Evolutionary conservation across 164 flowering plant genomes (phyloP).

Genomic region (Platanus orientalis): DNA sequence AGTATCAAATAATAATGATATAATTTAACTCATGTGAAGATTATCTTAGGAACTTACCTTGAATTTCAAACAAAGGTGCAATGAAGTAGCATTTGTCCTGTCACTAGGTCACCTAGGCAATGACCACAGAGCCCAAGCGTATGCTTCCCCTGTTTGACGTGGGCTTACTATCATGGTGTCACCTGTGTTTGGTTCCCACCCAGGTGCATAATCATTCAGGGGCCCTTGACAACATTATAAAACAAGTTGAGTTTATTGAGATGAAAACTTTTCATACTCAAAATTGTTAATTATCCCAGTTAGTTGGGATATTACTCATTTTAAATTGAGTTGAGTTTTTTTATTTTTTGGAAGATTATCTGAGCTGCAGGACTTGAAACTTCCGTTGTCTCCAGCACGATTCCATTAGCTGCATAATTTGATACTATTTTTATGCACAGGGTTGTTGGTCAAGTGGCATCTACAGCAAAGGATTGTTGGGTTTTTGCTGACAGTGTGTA

Average conservation of each 20-base stretch:
- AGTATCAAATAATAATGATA: too few relatives aligned
- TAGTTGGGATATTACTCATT: too few relatives aligned
- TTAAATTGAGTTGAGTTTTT: too few relatives aligned
- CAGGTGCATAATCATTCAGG: background rate
- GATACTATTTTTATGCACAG: slow-evolving; percentile 30
- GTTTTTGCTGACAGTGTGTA: slow-evolving; percentile 23
- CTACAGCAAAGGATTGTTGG: slow-evolving; percentile 52
- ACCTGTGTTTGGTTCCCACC: background rate
- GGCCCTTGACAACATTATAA: too few relatives aligned
- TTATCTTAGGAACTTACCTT: too few relatives aligned
- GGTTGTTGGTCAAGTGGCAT: slow-evolving; percentile 65
- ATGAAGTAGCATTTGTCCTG: background rate
- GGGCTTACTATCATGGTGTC: background rate
- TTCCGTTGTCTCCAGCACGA: background rate
- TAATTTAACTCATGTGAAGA: too few relatives aligned
- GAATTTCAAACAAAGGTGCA: background rate
- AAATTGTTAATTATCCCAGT: background rate
- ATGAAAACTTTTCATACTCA: background rate
- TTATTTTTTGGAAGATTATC: too few relatives aligned
- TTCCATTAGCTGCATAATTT: background rate
- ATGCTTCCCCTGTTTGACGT: background rate
- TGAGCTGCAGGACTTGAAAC: background rate
- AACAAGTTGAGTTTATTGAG: background rate
- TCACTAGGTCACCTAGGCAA: background rate
- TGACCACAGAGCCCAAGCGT: too few relatives aligned